Base-by-base conservation (phyloP, 2,329 filamentous ascomycete genomes). In the Piedraia hortae region DNA sequence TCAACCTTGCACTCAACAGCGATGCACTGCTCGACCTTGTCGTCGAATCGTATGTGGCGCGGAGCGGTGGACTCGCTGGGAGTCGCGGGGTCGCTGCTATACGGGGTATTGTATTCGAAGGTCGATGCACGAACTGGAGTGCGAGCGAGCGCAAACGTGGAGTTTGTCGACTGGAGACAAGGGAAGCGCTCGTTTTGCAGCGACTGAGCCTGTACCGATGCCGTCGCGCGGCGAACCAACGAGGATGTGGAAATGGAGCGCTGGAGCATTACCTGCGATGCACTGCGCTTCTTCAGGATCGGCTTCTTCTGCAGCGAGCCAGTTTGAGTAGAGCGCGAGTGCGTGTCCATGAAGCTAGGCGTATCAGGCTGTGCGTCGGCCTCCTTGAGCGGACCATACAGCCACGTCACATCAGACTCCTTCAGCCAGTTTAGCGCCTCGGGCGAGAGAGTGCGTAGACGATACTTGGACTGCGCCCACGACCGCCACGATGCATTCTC, bases 401-500 rank as follows among this genome's bases (percentile, higher is more conserved):
- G 55, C 85, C 82, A 97, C 20, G 82, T 91, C 14, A 91, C 78
- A 45, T 97, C 82, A 43, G 73, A 85, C 37, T 93, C 85, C 44
- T 93, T 97, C 28, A 91, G 56, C 80, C 85, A 97, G 47, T 93
- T 90, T 25, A 97, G 53, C 2, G 70, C 74, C 45, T 91, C 80
- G 3, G 85, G 78, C 5, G 77, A 78, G 11, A 93, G 65, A 0
- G 82, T 93, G 41, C 65, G 69, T 21, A 93, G 54, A 18, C 71
- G 64, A 44, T 88, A 71, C 47, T 89, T 89, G 21, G 72, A 59
- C 47, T 93, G 93, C 42, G 75, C 72, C 85, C 85, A 93, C 1
- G 78, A 85, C 41, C 85, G 62, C 85, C 85, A 97, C 1, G 78
- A 90, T 3, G 85, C 85, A 45, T 97, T 93, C 45, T 93, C 85